Evolutionary conservation across 345 rosid genomes (phyloP).

Genomic region (Schrenkiella parvula): DNA sequence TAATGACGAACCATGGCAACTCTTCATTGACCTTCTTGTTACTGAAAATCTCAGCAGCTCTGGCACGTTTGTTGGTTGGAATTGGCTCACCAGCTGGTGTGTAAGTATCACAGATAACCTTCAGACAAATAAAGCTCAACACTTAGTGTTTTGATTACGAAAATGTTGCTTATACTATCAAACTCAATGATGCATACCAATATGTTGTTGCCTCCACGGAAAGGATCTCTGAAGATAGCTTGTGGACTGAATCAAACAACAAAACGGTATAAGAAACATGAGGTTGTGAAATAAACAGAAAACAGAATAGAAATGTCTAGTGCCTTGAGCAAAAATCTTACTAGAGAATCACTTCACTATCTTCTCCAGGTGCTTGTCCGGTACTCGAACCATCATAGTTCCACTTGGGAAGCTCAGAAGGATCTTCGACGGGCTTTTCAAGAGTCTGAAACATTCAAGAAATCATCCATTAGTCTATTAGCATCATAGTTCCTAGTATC

Average conservation of each 20-base stretch:
- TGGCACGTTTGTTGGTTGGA: conserved; percentile 93
- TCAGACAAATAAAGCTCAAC: conserved; percentile 9
- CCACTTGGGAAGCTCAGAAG: conserved; percentile 98
- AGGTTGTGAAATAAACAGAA: background rate
- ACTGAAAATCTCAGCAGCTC: conserved; percentile 77
- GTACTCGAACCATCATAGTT: conserved; percentile 99
- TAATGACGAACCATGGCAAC: conserved; percentile 65
- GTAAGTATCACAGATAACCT: conserved; percentile 91
- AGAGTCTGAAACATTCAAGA: conserved; percentile 49
- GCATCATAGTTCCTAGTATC: background rate
- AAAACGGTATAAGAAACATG: conserved; percentile 2
- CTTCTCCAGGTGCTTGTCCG: conserved; percentile 96
- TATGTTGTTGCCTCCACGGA: conserved; percentile 95
- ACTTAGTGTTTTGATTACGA: background rate
- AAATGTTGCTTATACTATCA: background rate
- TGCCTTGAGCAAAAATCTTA: conserved; percentile 37
- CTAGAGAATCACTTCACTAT: conserved; percentile 98
- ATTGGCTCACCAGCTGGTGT: conserved; percentile 97
- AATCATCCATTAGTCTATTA: background rate
- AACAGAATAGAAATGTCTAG: background rate
- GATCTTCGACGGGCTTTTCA: conserved; percentile 79
- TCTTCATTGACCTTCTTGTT: conserved; percentile 60
- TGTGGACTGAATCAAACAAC: conserved; percentile 62
- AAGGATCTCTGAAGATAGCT: conserved; percentile 93
- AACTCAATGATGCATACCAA: conserved; percentile 52